A percentile compares a stretch with the other conserved stretches of the same genome.
Conservation (phyloP, 2,329 filamentous ascomycete species). For the Chaetothyriales sp. region DNA sequence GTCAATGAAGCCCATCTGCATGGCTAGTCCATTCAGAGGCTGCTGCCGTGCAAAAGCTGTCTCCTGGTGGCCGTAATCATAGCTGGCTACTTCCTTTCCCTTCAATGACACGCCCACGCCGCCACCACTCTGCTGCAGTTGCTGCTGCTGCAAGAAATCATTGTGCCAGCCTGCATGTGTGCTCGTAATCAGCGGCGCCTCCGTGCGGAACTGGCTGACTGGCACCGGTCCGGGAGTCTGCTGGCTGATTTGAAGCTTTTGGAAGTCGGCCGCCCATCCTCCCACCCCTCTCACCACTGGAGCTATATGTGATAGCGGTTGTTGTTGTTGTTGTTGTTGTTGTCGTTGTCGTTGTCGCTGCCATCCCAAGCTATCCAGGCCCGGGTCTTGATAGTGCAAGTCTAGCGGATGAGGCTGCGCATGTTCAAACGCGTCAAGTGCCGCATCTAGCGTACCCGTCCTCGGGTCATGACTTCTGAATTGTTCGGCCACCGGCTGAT, state of each 20-base stretch:
- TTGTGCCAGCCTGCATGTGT: conserved; percentile 42
- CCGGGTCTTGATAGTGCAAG: conserved; percentile 19
- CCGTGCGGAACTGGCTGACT: conserved; percentile 33
- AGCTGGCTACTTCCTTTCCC: neutral
- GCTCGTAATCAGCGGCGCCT: conserved; percentile 22
- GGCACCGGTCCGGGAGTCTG: conserved; percentile 32
- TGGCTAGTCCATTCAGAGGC: neutral
- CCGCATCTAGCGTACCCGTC: conserved; percentile 45
- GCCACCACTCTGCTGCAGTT: conserved; percentile 9
- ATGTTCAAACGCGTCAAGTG: conserved; percentile 57
- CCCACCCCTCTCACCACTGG: conserved; percentile 16
- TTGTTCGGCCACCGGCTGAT: conserved; percentile 38
- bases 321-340: conserved; percentile 16
- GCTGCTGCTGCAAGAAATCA: conserved; percentile 39
- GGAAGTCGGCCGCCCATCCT: conserved; percentile 35
- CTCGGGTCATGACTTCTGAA: conserved; percentile 48
- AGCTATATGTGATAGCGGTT: conserved; percentile 16
- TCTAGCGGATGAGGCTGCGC: conserved; percentile 22
- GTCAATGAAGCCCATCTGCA: neutral
- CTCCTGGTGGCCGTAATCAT: neutral
- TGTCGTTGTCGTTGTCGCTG: conserved; percentile 14
- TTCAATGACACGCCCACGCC: neutral
- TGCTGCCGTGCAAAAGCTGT: neutral
- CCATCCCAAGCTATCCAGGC: conserved; percentile 18
- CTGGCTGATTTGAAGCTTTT: conserved; percentile 26